These are phyloP conservation scores for Geranium brycei DNA, from an alignment of 345 rosid species.

Conservation along the genomic window DNA sequence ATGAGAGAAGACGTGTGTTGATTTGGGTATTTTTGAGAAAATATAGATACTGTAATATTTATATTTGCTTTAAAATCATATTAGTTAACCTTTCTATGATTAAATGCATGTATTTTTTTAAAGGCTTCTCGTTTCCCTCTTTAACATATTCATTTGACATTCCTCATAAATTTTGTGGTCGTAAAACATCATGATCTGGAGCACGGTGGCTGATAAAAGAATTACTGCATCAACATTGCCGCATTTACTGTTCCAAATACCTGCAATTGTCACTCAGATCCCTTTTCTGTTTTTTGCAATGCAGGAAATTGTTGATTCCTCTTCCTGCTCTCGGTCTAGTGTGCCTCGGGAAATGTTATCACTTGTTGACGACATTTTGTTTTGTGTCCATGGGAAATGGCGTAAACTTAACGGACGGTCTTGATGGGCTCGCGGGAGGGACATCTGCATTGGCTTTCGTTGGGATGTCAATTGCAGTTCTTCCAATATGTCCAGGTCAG, in stretches of 20 bases:
- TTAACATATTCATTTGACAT: no score
- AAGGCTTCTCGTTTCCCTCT: no score
- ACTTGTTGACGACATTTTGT: constrained; percentile 54
- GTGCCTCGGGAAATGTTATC: constrained; percentile 58
- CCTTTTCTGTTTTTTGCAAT: constrained; percentile 7
- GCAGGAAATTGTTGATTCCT: constrained; percentile 79
- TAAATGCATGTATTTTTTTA: no score
- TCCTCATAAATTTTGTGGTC: no score
- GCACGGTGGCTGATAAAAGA: background rate
- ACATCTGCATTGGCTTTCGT: constrained; percentile 67
- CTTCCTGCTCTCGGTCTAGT: constrained; percentile 72
- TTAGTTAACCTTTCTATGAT: no score
- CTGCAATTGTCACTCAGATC: background rate
- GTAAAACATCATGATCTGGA: no score
- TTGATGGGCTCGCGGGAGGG: constrained; percentile 85
- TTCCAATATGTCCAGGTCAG: constrained; percentile 85
- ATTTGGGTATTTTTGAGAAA: no score
- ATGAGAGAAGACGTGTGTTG: background rate
- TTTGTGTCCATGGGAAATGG: constrained; percentile 83
- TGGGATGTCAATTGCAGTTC: constrained; percentile 81
- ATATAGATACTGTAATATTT: no score
- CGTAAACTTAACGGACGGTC: constrained; percentile 60
- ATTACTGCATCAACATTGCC: background rate
- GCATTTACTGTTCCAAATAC: background rate
- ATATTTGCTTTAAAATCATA: no score